Evolutionary conservation across 2,329 filamentous ascomycete genomes (phyloP).

Genomic region (Neonectria punicea): DNA sequence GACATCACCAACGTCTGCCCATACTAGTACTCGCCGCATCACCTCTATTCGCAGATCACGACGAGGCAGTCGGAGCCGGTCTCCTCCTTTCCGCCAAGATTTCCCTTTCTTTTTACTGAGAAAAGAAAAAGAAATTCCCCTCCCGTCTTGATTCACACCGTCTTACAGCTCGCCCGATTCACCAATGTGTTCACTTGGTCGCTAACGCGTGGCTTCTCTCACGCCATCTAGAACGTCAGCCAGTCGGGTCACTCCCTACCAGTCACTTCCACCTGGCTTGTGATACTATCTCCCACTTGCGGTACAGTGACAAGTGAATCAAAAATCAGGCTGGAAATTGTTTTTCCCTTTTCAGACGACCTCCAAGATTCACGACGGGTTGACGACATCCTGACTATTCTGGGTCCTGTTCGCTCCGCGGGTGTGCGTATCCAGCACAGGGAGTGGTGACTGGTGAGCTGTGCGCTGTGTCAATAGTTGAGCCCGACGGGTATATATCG

Average conservation of each 20-base stretch:
- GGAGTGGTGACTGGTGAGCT: neutral
- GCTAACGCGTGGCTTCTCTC: neutral
- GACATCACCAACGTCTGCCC: neutral
- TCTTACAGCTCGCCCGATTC: neutral
- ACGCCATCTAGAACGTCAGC: neutral
- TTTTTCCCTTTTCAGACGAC: too few relatives aligned
- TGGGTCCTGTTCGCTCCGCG: neutral
- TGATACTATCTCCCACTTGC: neutral
- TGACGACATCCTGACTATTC: neutral
- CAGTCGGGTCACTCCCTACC: neutral
- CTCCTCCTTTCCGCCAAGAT: neutral
- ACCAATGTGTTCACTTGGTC: neutral
- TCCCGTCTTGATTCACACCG: neutral
- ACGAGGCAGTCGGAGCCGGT: neutral
- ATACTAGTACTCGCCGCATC: neutral
- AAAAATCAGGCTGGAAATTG: neutral
- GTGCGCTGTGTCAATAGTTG: neutral
- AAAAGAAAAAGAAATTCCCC: neutral
- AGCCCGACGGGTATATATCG: conserved; percentile 10
- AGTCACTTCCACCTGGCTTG: neutral
- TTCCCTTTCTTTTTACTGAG: neutral
- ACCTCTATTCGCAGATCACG: too few relatives aligned
- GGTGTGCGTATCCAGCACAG: neutral
- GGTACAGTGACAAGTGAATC: conserved; percentile 1
- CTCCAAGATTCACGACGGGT: neutral